Conservation (phyloP, 345 rosid species). For the Acer campestre region DNA sequence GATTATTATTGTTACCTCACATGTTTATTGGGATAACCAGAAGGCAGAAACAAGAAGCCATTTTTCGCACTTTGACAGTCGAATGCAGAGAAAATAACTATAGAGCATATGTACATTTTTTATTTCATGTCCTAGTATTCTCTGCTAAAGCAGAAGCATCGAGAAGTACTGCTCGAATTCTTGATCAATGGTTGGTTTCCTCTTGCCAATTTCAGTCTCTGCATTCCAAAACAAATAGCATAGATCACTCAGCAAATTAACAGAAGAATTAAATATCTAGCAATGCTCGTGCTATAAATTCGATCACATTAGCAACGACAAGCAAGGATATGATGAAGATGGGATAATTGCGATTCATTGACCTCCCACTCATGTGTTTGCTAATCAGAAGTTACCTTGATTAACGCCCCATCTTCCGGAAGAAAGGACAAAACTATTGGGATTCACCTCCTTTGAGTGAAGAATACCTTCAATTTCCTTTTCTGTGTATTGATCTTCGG, state of each 20-base stretch:
- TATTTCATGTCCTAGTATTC: not conserved
- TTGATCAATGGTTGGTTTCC: constrained; percentile 88
- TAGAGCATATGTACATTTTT: not conserved
- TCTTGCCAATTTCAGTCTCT: constrained; percentile 40
- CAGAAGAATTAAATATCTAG: not conserved
- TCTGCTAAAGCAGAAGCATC: constrained; percentile 62
- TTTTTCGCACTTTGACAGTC: not conserved
- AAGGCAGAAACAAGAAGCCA: not conserved
- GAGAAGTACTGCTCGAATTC: constrained; percentile 94
- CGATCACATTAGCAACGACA: not conserved
- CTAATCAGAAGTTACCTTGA: constrained; percentile 51
- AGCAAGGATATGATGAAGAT: not conserved
- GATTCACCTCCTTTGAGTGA: constrained; percentile 33
- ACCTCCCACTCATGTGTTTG: not conserved
- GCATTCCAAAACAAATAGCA: constrained; percentile 28
- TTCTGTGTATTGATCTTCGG: constrained; percentile 41
- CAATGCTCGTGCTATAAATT: not conserved
- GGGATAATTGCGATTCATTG: not conserved
- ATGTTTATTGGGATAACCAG: not conserved
- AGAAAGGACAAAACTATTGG: constrained; percentile 53
- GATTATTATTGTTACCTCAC: constrained; percentile 8
- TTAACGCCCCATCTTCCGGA: constrained; percentile 69
- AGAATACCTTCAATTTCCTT: constrained; percentile 49
- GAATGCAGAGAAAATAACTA: not conserved
- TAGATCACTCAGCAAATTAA: constrained; percentile 1